Evolutionary conservation across 2,329 filamentous ascomycete genomes (phyloP), one percentile per base, ranked within the genome.

Genomic region (Aureobasidium zeae): DNA sequence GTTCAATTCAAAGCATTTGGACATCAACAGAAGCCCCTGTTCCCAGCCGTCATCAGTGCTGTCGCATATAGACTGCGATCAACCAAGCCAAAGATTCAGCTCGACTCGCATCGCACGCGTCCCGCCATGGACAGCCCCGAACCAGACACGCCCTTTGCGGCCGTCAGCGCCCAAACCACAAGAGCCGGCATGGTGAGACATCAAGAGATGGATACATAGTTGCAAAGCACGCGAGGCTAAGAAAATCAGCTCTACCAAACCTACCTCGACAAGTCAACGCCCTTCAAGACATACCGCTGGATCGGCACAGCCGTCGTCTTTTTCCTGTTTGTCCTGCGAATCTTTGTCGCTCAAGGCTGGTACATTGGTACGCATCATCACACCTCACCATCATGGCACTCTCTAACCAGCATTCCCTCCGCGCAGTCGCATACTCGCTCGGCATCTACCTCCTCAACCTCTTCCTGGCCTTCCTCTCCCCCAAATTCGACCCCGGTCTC

Each of bases 361-460:
- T 98, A 98, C 64, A 96, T 98, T 53, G 87, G 87, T 94, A 73
- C 51, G 70, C 49, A 42, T 34, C 13, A 17, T 28, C 6, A 21
- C 13, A 11, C 11, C 36, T 17, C 11, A 6, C 28, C 32, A 11
- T 20, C 25, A 9, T 11, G 12, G 28, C 15, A 3, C 29, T 11
- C 26, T 15, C 31, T 42, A 28, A 45, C n/a, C n/a, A n/a, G n/a
- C 45, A 37, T 36, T 50, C 43, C 34, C 11, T 4, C 3, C 12
- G 8, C 29, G 31, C 55, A 94, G 91, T 98, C 57, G 89, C 88
- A 54, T 98, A 98, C 67, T 91, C 89, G 26, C 80, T 98, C 45
- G 91, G 89, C 55, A 98, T 98, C 67, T 98, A 98, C 72, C 84
- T 98, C 35, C 81, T 98, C 49, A 98, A 98, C 70, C 80, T 98